Evolutionary conservation across 345 rosid species (phyloP).

Genomic region (Corymbia maculata): DNA sequence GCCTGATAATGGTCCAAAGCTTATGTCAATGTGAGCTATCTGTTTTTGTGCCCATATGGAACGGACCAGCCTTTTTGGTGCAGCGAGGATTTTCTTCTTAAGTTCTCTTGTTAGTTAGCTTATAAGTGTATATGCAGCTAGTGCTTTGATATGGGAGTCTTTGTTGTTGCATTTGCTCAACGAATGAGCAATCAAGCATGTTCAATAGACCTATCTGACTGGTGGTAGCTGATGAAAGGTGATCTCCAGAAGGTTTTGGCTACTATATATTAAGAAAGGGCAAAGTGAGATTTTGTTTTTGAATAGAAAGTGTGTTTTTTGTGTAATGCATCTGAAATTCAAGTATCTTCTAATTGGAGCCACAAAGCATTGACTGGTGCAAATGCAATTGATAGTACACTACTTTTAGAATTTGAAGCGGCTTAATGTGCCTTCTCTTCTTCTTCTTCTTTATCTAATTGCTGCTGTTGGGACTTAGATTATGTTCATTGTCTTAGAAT

Average conservation of each 20-base stretch:
- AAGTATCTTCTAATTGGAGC: background rate
- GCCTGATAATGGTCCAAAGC: slow-evolving; percentile 89
- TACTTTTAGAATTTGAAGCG: background rate
- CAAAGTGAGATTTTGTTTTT: background rate
- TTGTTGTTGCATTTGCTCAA: background rate
- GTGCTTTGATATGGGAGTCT: background rate
- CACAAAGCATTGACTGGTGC: background rate
- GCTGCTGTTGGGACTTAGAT: background rate
- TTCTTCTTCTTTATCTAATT: background rate
- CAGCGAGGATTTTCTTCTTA: background rate
- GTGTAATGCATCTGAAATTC: background rate
- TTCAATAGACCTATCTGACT: background rate
- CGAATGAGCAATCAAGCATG: background rate
- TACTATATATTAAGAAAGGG: background rate
- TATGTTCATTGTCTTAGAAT: background rate
- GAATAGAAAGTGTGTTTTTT: background rate
- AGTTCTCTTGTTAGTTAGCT: background rate
- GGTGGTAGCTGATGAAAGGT: background rate
- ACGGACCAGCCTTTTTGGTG: background rate
- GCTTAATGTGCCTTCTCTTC: background rate
- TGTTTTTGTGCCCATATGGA: background rate
- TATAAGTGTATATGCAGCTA: background rate
- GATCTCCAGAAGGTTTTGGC: background rate
- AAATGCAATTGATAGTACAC: background rate
- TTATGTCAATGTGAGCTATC: slow-evolving; percentile 38